Percentiles rank a stretch among this genome's conserved stretches.
Conservation (phyloP, 768 basidiomycete genomes). For the Phanerochaete carnosa region DNA sequence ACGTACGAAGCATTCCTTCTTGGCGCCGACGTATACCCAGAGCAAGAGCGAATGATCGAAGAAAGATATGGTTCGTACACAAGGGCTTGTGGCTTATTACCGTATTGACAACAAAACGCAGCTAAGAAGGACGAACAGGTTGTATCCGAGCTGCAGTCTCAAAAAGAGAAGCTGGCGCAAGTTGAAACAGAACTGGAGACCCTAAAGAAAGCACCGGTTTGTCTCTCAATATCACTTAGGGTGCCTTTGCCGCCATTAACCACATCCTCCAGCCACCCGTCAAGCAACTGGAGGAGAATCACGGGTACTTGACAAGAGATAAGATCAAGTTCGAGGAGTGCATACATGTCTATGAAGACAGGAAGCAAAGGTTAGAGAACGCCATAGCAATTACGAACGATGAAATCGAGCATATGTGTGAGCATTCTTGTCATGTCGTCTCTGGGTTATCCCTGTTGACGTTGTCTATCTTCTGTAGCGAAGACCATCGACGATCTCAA, state of each 20-base stretch:
- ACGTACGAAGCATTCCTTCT: constrained; percentile 70
- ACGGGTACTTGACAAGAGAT: constrained; percentile 66
- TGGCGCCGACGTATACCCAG: constrained; percentile 62
- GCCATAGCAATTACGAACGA: constrained; percentile 65
- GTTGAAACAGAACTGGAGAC: constrained; percentile 52
- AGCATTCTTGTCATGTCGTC: constrained; percentile 15
- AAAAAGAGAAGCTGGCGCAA: constrained; percentile 43
- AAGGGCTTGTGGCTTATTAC: background rate
- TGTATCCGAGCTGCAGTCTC: constrained; percentile 57
- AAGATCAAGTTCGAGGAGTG: constrained; percentile 77
- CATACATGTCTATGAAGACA: constrained; percentile 63
- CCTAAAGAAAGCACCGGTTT: constrained; percentile 60
- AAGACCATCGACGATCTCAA: constrained; percentile 46
- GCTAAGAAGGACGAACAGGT: constrained; percentile 73
- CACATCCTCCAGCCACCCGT: constrained; percentile 42
- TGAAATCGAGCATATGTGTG: constrained; percentile 57
- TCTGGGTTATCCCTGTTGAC: background rate
- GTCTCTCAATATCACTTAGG: too few species aligned
- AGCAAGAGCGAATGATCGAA: constrained; percentile 68
- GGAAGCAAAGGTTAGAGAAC: constrained; percentile 66
- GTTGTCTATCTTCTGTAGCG: background rate
- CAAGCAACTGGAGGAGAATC: constrained; percentile 57
- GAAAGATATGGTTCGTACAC: constrained; percentile 65
- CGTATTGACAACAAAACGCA: constrained; percentile 22
- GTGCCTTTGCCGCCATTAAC: background rate